A percentile compares a stretch with the other conserved stretches of the same genome.
Conservation (phyloP, 1,284 basidiomycete genomes). For the Sanghuangporus weigelae region DNA sequence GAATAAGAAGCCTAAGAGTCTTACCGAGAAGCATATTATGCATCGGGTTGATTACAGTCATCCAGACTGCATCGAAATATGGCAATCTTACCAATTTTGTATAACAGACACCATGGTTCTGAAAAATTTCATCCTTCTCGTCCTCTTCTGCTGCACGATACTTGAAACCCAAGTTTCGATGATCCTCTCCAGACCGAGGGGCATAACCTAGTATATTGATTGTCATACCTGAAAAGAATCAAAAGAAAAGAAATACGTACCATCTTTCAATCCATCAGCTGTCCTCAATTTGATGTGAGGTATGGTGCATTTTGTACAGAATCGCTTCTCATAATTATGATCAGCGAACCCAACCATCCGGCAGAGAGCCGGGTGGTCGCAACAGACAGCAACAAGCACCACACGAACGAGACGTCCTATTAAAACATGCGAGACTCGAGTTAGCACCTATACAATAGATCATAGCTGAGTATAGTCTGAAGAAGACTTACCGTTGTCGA, state of each 20-base stretch:
- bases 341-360: slow-evolving; percentile 10
- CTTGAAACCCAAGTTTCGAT: neutral
- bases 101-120: slow-evolving; percentile 6
- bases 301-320: slow-evolving; percentile 7
- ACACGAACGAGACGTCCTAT: slow-evolving; percentile 9
- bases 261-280: neutral
- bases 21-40: slow-evolving; percentile 16
- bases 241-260: neutral
- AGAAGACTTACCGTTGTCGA: too few species aligned
- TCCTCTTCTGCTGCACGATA: neutral
- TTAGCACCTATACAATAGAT: too few species aligned
- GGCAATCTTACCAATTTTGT: slow-evolving; percentile 7
- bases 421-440: neutral
- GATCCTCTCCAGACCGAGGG: neutral
- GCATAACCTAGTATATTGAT: neutral
- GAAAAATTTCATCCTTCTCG: neutral
- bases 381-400: slow-evolving; percentile 3
- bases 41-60: slow-evolving; percentile 19
- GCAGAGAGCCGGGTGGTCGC: slow-evolving; percentile 15
- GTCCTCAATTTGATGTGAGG: neutral
- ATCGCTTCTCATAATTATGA: neutral
- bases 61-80: slow-evolving; percentile 19
- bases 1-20: neutral
- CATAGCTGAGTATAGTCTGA: too few species aligned
- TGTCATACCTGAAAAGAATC: neutral